Evolutionary conservation across 2,329 filamentous ascomycete genomes (phyloP), one percentile per base, ranked within the genome.

Genomic region (Aspergillus thermomutatus): DNA sequence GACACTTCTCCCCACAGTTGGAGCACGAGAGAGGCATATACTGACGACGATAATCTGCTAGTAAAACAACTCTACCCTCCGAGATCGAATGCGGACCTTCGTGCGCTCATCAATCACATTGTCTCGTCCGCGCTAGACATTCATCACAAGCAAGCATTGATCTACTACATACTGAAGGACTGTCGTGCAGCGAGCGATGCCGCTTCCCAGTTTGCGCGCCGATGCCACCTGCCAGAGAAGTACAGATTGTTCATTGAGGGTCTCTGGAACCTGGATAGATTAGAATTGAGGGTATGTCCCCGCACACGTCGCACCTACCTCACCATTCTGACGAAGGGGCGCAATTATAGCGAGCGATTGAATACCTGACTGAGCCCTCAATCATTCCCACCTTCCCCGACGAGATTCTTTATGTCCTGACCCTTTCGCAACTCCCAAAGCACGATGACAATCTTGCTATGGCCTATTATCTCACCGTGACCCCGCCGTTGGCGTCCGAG

Each of bases 81-180:
- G 0, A 86, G 85, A 68, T 84, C 83, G 53, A 86, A 89, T 56
- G 80, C 79, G 58, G 84, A 86, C 45, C 81, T 95, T 28, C 83
- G 85, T 63, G 83, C 84, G 41, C 81, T 95, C 5, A 87, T 92
- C 74, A 79, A 85, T 59, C 84, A 86, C 57, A 87, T 96, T 61
- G 83, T 87, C 70, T 81, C 85, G 26, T 84, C 80, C 53, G 78
- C 77, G 50, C 85, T 88, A 64, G 83, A 87, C 7, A 80, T 84
- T 53, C 88, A 92, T 72, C 87, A 92, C 76, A 92, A 92, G 72
- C 85, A 92, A 63, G 90, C 91, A 19, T 82, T 94, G 49, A 80
- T 95, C 61, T 95, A 90, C 79, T 96, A 95, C 72, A 79, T 95
- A 41, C 82, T 95, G 3, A 87, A 91, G 67, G 90, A 95, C 71